Evolutionary conservation across 495 filamentous ascomycete genomes (phyloP), one percentile per base, ranked within the genome.

Genomic region (Aspergillus asperescens): DNA sequence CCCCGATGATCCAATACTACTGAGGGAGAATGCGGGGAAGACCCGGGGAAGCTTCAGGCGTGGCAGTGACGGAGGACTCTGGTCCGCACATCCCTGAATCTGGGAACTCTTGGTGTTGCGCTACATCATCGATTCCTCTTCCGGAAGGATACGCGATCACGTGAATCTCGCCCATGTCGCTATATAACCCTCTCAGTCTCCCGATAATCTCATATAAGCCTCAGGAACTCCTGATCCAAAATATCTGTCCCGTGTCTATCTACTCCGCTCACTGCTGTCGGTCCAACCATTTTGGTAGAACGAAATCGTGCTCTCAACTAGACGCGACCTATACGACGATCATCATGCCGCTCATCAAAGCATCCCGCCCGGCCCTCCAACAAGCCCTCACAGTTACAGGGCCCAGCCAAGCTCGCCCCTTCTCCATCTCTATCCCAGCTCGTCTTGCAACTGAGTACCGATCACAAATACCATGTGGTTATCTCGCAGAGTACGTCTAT

Each of bases 341-440:
- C 53, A 34, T 24, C 42, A 60, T 56, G 49, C 42, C 44, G 16
- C 23, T 19, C 18, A 23, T 38, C 22, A 41, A 67, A 65, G 62
- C 56, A 55, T 34, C 54, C 42, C 65, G 70, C 71, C 77, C 57
- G 64, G 16, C 28, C 81, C 41, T 64, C 75, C n/a, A n/a, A n/a
- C n/a, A n/a, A n/a, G n/a, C n/a, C n/a, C n/a, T n/a, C n/a, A n/a
- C n/a, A n/a, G n/a, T n/a, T n/a, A n/a, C n/a, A n/a, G n/a, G n/a
- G n/a, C n/a, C n/a, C n/a, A n/a, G n/a, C 48, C 78, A 68, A 24
- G n/a, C 52, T 47, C 78, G 81, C 50, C 65, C 76, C 27, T 82
- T 88, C 65, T 74, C 82, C 15, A 78, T 76, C 19, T 75, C 80
- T 20, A 60, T 78, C 10, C 72, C 75, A 52, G 72, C 69, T 52